Base-by-base conservation (phyloP, 306 rosid species). In the Hylodesmum podocarpum region DNA sequence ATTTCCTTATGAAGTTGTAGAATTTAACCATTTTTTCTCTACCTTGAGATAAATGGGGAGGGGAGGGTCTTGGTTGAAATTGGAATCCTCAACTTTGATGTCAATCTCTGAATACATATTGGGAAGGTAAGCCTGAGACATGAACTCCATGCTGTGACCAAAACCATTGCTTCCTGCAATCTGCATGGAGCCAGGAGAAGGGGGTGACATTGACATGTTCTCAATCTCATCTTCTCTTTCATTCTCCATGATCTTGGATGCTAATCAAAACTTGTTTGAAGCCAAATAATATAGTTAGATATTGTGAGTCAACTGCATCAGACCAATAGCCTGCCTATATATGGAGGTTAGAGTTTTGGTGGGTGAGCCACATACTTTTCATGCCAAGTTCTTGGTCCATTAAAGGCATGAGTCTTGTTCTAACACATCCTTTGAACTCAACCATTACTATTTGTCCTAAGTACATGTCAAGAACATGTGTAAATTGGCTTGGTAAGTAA, bases 11-110 rank as follows among this genome's bases (percentile, higher is more conserved):
- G 65, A 64, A 36, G 61, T 18, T 5, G 54, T 43, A 33, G 53
- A 78, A 57, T 43, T n/a, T 22, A 24, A 33, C 5, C 2, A 69
- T 69, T 81, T 75, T 27, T 14, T 39, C 2, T 19, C 3, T 84
- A 91, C 98, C 98, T 94, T 94, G 70, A 94, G 97, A 75, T 82
- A 89, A 39, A 94, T 87, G 7, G 98, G 96, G 22, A 94, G 92
- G 41, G 98, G 98, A 0, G 78, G 81, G 68, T 80, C 87, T 53
- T 69, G 89, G 71, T 63, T 87, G 61, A 80, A 27, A 57, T 13
- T 66, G 11, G 81, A 63, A 46, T 72, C 86, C 44, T 82, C 80
- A 72, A 79, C 82, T 80, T 80, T 47, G 15, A 94, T 85, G 62
- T 84, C 88, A 66, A 92, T 81, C 73, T 94, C 96, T 7, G 97